These are phyloP conservation scores for Hygrophorus russula DNA, from an alignment of 768 basidiomycete genomes.

Conservation along the genomic window DNA sequence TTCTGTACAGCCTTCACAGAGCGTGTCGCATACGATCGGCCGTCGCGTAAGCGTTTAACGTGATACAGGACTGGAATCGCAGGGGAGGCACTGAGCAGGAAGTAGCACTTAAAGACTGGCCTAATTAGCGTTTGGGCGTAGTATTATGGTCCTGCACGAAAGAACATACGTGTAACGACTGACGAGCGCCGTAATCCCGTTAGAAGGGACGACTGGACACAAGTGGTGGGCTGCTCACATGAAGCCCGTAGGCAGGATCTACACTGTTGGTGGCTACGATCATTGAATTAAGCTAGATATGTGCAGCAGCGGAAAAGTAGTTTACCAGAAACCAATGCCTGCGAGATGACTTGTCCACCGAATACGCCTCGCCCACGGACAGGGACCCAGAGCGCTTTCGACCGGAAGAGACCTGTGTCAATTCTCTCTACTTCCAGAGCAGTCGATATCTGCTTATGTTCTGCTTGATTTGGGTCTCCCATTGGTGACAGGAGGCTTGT, in stretches of 20 bases:
- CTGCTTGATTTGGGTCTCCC: conserved; percentile 12
- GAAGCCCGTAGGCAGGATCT: conserved; percentile 48
- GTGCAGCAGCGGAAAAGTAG: too few species aligned
- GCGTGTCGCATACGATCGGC: conserved; percentile 62
- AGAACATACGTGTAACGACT: conserved; percentile 12
- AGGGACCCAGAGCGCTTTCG: conserved; percentile 62
- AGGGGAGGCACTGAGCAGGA: conserved; percentile 64
- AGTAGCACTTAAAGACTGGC: conserved; percentile 57
- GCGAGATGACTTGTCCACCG: conserved; percentile 85
- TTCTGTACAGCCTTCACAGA: conserved; percentile 49
- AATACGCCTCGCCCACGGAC: conserved; percentile 60
- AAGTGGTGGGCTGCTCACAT: conserved; percentile 41
- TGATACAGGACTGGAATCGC: conserved; percentile 67
- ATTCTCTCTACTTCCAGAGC: conserved; percentile 71
- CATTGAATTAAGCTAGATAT: too few species aligned
- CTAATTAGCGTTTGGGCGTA: conserved; percentile 1
- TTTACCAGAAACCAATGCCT: conserved; percentile 59
- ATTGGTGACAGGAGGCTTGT: too few species aligned
- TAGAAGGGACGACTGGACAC: neutral
- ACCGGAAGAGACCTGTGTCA: conserved; percentile 69
- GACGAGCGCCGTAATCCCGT: conserved; percentile 1
- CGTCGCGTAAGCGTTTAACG: conserved; percentile 67
- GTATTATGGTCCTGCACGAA: neutral
- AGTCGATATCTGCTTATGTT: conserved; percentile 49
- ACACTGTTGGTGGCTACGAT: conserved; percentile 52